Base-by-base conservation (phyloP, 192 early-diverging fungal genomes). In the Thoreauomyces humboldtii region DNA sequence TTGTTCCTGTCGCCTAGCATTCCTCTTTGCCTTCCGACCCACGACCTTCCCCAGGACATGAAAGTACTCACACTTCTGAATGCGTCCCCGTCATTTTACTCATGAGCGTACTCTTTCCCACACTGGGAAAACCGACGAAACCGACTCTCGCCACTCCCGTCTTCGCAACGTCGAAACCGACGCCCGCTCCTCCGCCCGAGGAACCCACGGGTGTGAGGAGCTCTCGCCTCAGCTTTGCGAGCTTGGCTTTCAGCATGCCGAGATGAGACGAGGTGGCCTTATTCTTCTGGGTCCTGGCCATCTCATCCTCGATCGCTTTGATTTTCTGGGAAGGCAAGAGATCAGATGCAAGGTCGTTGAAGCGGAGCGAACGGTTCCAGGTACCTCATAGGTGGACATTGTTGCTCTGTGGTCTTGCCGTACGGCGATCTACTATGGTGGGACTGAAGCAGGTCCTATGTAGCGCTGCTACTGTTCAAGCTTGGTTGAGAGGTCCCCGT, bases 91-190 rank as follows among this genome's bases (percentile, higher is more conserved):
- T 96, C 67, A 99, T 68, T 73, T 97, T 99, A 48, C 88, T 88
- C 95, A 99, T 95, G 37, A 99, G 83, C 22, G 96, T 97, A 1
- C 91, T 93, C 71, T 99, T 99, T 73, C 96, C 96, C 25, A 99
- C 96, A 5, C 93, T 95, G 2, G 95, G 96, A 76, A 99, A 99
- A 27, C 95, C 91, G 71, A 96, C 89, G 69, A 96, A 97, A 25
- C 95, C 96, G 63, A 97, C 91, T 66, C 96, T 91, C 42, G 94
- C 95, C n/a, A 97, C 95, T 75, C 96, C 95, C 32, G 96, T 98
- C 61, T 96, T 95, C 14, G 94, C 94, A 7, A 96, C 96, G 81
- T 98, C 96, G 76, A 98, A 97, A 52, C 96, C 96, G 36, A 94
- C 90, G 55, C 94, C 96, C 32, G 81, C 66, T 29, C 88, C 90